Percentiles rank a stretch among this genome's conserved stretches.
Conservation (phyloP, 768 basidiomycete genomes). For the Panellus pusillus region DNA sequence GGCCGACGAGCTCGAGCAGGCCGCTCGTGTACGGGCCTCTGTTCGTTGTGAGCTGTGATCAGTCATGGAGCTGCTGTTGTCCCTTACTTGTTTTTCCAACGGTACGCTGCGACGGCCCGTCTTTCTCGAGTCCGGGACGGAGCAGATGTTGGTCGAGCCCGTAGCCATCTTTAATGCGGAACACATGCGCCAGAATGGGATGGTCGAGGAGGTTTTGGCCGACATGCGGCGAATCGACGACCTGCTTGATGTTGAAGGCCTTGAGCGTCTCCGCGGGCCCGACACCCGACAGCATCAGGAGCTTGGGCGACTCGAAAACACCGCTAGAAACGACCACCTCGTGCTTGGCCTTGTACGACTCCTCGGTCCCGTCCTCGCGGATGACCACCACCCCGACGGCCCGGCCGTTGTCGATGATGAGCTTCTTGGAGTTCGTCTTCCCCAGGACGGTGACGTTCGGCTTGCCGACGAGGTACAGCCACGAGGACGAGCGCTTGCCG, state of each 20-base stretch:
- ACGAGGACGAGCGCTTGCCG: slow-evolving; percentile 15
- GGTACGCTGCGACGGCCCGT: slow-evolving; percentile 16
- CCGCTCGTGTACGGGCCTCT: slow-evolving; percentile 16
- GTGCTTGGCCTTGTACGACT: slow-evolving; percentile 14
- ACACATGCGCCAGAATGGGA: slow-evolving; percentile 15
- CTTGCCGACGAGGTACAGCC: slow-evolving; percentile 15
- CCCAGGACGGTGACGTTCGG: slow-evolving; percentile 15
- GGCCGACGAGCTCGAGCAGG: slow-evolving; percentile 13
- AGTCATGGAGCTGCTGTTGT: no score
- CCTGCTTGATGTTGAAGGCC: slow-evolving; percentile 2
- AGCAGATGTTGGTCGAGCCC: slow-evolving; percentile 18
- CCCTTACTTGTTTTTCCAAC: slow-evolving; percentile 8
- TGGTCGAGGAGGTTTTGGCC: slow-evolving; percentile 16
- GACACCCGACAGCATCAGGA: slow-evolving; percentile 12
- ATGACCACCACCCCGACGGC: slow-evolving; percentile 17
- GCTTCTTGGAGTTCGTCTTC: slow-evolving; percentile 15
- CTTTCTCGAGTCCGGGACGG: slow-evolving; percentile 16
- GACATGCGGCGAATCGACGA: slow-evolving; percentile 13
- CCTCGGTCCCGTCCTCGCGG: slow-evolving; percentile 19
- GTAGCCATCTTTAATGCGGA: slow-evolving; percentile 17
- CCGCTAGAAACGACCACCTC: slow-evolving; percentile 15
- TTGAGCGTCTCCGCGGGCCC: slow-evolving; percentile 19
- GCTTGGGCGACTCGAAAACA: slow-evolving; percentile 17
- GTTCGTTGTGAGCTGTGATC: background rate
- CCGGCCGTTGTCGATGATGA: slow-evolving; percentile 17